Base-by-base conservation (phyloP, 2,329 filamentous ascomycete genomes). In the Penicillium sp. region DNA sequence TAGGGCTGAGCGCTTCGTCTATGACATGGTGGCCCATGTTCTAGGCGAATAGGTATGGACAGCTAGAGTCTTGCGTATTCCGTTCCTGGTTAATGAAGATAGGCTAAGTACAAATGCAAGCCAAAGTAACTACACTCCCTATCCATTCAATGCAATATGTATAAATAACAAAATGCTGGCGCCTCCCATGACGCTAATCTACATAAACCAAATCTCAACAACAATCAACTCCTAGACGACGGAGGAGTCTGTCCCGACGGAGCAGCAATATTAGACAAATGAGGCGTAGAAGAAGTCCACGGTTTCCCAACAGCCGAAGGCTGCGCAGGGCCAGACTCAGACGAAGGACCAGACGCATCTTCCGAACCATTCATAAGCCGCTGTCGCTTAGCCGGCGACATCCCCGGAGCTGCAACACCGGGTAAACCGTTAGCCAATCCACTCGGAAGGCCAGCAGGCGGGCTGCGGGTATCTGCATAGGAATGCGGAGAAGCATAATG, bases 321-420 rank as follows among this genome's bases (percentile, higher is more conserved):
- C 9, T 44, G 50, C 12, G 25, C 31, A 18, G 50, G 44, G 1
- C 43, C 44, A n/a, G 53, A 42, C 12, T 58, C 50, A 1, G 49
- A 43, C 12, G 46, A 50, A 3, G 49, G 43, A 28, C 50, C 54
- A 30, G 47, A 41, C 2, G 49, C 35, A 9, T 58, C 51, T 4
- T 60, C 59, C 2, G 52, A 53, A 27, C 64, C 64, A 41, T 71
- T 71, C 64, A 69, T 71, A 25, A 71, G 55, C 5, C 68, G 66
- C 13, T 62, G 66, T 13, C 68, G 65, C 49, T 71, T 71, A 11
- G 59, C 57, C 13, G 64, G 66, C 9, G 60, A 62, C 1, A 58
- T 29, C 16, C 37, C 46, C 8, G 12, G 33, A 18, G 33, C 8
- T 9, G 33, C 14, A 18, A 14, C 14, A 18, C 33, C 12, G 9